Evolutionary conservation across 352 stramenopile genomes (phyloP).

Genomic region (Globisporangium viniferum): DNA sequence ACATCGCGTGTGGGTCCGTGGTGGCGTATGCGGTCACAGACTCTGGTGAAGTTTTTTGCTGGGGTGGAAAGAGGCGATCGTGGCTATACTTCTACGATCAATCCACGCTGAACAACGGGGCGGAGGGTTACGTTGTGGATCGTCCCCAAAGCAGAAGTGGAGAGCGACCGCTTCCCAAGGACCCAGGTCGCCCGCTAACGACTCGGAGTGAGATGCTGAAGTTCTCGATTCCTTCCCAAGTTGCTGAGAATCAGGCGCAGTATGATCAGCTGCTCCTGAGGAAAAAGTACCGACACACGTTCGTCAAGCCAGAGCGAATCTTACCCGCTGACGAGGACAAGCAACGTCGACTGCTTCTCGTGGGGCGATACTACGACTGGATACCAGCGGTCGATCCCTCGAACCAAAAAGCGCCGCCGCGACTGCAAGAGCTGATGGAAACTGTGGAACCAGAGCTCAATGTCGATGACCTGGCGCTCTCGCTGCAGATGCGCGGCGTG

Average conservation of each 20-base stretch:
- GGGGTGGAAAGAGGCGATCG: constrained; percentile 63
- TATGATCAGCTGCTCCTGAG: constrained; percentile 38
- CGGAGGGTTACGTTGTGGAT: not conserved
- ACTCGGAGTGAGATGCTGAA: constrained; percentile 65
- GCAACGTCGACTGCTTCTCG: constrained; percentile 30
- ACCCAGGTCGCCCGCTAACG: constrained; percentile 31
- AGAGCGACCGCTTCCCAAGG: not conserved
- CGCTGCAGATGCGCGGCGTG: constrained; percentile 58
- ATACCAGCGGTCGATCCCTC: constrained; percentile 19
- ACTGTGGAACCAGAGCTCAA: constrained; percentile 66
- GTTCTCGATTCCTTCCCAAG: constrained; percentile 46
- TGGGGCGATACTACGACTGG: constrained; percentile 61
- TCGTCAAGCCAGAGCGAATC: constrained; percentile 38
- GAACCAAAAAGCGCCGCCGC: constrained; percentile 11
- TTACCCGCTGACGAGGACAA: constrained; percentile 46
- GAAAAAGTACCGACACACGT: constrained; percentile 46
- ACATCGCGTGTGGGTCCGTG: constrained; percentile 44
- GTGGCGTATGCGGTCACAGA: constrained; percentile 70
- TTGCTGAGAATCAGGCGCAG: constrained; percentile 24
- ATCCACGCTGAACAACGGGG: constrained; percentile 15
- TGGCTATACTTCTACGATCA: constrained; percentile 78
- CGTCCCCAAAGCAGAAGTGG: not conserved
- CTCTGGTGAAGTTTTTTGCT: constrained; percentile 69
- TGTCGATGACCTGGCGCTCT: constrained; percentile 59
- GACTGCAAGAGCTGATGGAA: constrained; percentile 43